Percentiles rank a stretch among this genome's conserved stretches.
phyloP scores from a whole-genome alignment of 169 alveolate genomes.

The Babesia gibsoni region DNA sequence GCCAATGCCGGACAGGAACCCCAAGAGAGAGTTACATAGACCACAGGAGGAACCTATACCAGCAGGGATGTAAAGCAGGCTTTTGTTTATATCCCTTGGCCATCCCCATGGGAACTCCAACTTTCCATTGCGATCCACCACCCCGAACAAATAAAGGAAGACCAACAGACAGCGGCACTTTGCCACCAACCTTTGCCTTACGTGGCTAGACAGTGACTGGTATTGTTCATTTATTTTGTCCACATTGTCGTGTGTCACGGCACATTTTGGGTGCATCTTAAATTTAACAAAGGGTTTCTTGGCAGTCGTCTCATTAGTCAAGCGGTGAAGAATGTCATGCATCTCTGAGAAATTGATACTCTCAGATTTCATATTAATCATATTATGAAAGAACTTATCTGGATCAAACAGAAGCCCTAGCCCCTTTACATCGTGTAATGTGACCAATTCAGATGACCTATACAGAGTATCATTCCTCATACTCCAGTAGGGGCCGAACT shows the following conservation, averaged over 20 bases:
- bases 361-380: slow-evolving; percentile 37
- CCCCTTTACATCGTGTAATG: not conserved
- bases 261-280: slow-evolving; percentile 7
- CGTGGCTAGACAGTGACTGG: slow-evolving; percentile 16
- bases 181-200: slow-evolving; percentile 12
- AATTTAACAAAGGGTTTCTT: not conserved
- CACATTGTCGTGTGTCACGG: not conserved
- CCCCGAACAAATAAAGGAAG: slow-evolving; percentile 78
- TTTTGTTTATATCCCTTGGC: slow-evolving; percentile 76
- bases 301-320: slow-evolving; percentile 40
- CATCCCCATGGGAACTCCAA: slow-evolving; percentile 81
- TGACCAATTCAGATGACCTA: slow-evolving; percentile 10
- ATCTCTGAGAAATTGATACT: slow-evolving; percentile 26
- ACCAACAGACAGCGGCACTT: slow-evolving; percentile 71
- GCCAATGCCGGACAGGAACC: slow-evolving; percentile 77
- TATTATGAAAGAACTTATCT: slow-evolving; percentile 8
- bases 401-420: slow-evolving; percentile 45
- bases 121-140: slow-evolving; percentile 70
- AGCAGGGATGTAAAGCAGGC: slow-evolving; percentile 64
- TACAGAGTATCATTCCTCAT: slow-evolving; percentile 60
- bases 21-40: slow-evolving; percentile 75
- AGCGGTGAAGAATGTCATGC: slow-evolving; percentile 39
- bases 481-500: slow-evolving; percentile 49
- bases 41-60: slow-evolving; percentile 80
- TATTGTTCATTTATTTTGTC: slow-evolving; percentile 51